These are phyloP conservation scores for Lonicera japonica DNA, from an alignment of 129 eudicot genomes.

Conservation along the genomic window DNA sequence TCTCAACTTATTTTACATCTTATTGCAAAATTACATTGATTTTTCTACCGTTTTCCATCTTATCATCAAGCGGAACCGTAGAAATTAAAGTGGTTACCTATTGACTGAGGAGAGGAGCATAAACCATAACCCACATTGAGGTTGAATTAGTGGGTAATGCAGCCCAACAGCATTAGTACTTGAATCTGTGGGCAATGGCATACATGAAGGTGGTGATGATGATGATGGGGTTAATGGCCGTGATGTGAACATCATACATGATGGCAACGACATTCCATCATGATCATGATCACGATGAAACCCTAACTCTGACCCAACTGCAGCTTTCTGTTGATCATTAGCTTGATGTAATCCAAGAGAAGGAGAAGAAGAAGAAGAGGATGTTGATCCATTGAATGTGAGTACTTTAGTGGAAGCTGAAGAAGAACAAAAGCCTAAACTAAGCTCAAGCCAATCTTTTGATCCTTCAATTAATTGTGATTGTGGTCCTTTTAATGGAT, in stretches of 20 bases:
- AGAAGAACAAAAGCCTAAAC: neutral
- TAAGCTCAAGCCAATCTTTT: constrained; percentile 8
- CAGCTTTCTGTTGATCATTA: neutral
- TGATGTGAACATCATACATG: too few relatives aligned
- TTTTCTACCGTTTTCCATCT: too few relatives aligned
- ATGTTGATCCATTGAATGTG: neutral
- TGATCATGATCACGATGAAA: neutral
- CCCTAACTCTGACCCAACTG: constrained; percentile 5
- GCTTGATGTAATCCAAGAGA: too few relatives aligned
- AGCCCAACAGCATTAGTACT: neutral
- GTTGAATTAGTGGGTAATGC: neutral
- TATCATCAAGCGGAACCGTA: too few relatives aligned
- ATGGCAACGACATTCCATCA: neutral
- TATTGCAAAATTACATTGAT: too few relatives aligned
- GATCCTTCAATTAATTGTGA: neutral
- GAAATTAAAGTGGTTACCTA: neutral
- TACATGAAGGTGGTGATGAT: neutral
- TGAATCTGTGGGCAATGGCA: too few relatives aligned
- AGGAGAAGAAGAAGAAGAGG: neutral
- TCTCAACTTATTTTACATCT: too few relatives aligned
- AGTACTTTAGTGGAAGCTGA: neutral
- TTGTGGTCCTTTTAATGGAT: neutral
- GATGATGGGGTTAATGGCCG: too few relatives aligned
- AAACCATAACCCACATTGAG: constrained; percentile 9
- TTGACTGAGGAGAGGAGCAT: neutral